phyloP scores from a whole-genome alignment of 2,329 filamentous ascomycete genomes.

The Didymella pinodella region DNA sequence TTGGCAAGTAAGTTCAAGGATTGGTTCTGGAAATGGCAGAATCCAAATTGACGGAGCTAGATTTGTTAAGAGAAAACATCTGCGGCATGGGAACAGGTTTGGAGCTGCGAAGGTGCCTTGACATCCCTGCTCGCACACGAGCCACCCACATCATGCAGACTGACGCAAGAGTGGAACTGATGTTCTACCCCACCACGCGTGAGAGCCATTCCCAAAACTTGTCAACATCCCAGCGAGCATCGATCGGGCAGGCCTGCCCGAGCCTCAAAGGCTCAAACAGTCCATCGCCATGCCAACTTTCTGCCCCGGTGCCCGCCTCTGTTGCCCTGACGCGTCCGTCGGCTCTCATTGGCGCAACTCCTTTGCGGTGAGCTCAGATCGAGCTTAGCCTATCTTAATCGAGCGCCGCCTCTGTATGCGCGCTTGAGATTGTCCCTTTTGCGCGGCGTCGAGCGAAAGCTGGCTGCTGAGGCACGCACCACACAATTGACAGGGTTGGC shows the following conservation, averaged over 20 bases:
- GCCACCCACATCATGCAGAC: slow-evolving; percentile 46
- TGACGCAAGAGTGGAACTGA: slow-evolving; percentile 50
- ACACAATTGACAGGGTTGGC: slow-evolving; percentile 11
- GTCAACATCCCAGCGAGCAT: slow-evolving; percentile 40
- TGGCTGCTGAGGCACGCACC: slow-evolving; percentile 10
- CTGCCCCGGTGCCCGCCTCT: slow-evolving; percentile 14
- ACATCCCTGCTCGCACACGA: slow-evolving; percentile 44
- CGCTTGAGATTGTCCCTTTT: slow-evolving; percentile 15
- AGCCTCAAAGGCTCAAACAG: slow-evolving; percentile 12
- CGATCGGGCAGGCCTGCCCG: slow-evolving; percentile 17
- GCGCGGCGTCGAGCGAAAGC: slow-evolving; percentile 9
- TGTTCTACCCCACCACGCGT: slow-evolving; percentile 34
- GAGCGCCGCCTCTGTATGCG: slow-evolving; percentile 11
- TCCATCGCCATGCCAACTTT: slow-evolving; percentile 17
- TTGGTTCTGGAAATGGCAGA: slow-evolving; percentile 28
- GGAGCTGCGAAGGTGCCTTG: slow-evolving; percentile 38
- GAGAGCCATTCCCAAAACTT: slow-evolving; percentile 40
- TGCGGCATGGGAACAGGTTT: slow-evolving; percentile 49
- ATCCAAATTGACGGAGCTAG: slow-evolving; percentile 34
- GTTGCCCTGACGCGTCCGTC: neutral
- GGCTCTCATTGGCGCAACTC: slow-evolving; percentile 7
- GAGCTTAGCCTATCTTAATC: slow-evolving; percentile 11
- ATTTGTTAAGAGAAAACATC: slow-evolving; percentile 43
- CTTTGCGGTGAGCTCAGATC: slow-evolving; percentile 10
- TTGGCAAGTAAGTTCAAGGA: slow-evolving; percentile 27